Evolutionary conservation across 1,284 basidiomycete genomes (phyloP).

Genomic region (Phenoliferia sp.): DNA sequence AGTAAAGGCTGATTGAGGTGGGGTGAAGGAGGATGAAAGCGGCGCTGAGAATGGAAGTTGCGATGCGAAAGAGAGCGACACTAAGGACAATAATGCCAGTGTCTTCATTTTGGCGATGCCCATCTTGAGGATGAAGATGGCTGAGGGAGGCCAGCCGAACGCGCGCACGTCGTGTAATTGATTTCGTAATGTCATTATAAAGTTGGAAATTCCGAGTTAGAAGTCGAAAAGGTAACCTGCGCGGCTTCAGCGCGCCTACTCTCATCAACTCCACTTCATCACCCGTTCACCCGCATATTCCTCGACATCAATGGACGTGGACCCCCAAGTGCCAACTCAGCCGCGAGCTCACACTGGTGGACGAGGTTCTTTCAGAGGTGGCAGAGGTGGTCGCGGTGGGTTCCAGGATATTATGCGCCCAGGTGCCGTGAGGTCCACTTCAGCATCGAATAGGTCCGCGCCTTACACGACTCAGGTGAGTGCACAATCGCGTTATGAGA

Average conservation of each 20-base stretch:
- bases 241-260: not conserved
- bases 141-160: no score
- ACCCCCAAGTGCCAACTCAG: not conserved
- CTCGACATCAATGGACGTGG: not conserved
- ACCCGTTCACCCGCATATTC: not conserved
- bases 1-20: slow-evolving; percentile 52
- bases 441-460: not conserved
- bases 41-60: not conserved
- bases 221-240: no score
- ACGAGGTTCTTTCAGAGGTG: not conserved
- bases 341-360: not conserved
- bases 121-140: no score
- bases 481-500: not conserved
- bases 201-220: no score
- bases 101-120: no score
- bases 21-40: not conserved
- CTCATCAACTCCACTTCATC: not conserved
- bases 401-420: not conserved
- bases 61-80: no score
- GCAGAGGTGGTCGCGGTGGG: not conserved
- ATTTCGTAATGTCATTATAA: no score
- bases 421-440: no score
- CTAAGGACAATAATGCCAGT: no score
- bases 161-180: no score
- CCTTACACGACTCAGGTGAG: not conserved